phyloP scores from a whole-genome alignment of 1,139 yeast species.

The Spathaspora sp. region DNA sequence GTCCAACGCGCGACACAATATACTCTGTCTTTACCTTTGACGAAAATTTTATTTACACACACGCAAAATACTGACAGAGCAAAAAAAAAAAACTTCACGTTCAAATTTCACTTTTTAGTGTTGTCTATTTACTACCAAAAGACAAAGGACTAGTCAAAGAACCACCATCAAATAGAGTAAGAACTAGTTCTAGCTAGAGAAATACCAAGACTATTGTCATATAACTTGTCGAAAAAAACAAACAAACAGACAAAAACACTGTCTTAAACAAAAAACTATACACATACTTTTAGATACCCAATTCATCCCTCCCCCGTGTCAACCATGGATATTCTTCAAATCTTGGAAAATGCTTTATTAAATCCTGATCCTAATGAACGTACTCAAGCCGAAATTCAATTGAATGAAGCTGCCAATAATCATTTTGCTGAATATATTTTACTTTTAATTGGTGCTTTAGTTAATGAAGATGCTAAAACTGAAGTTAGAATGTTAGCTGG shows the following conservation, averaged over 20 bases:
- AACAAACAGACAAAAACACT: background rate
- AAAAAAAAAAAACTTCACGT: background rate
- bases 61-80: background rate
- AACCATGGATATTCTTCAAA: conserved; percentile 65
- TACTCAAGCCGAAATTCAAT: conserved; percentile 77
- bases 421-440: conserved; percentile 75
- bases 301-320: background rate
- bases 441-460: conserved; percentile 70
- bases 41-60: background rate
- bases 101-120: background rate
- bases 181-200: background rate
- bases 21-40: background rate
- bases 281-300: background rate
- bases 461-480: conserved; percentile 60
- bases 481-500: conserved; percentile 95
- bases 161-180: background rate
- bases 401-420: conserved; percentile 68
- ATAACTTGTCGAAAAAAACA: background rate
- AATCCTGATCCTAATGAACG: conserved; percentile 67
- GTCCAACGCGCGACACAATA: background rate
- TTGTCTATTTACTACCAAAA: background rate
- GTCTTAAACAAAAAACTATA: background rate
- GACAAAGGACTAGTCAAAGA: background rate
- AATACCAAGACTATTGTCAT: too few relatives aligned
- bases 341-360: conserved; percentile 77